Base-by-base conservation (phyloP, 83 land plant genomes). In the Thuja plicata region DNA sequence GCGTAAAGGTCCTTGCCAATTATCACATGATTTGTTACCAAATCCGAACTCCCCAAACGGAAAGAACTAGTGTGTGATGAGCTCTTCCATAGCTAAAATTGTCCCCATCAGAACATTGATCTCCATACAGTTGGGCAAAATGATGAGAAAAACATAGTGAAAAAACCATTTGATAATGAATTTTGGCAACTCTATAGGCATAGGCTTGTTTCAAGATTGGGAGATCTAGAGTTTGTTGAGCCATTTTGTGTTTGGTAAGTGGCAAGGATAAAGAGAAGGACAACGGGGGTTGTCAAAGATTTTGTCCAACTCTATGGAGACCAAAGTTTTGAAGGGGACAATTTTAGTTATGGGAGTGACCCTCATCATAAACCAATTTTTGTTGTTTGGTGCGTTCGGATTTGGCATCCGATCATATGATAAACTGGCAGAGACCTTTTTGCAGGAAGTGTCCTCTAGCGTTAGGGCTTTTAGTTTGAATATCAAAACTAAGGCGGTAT, bases 191-290 rank as follows among this genome's bases (percentile, higher is more conserved):
- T n/a, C n/a, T n/a, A n/a, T n/a, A n/a, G n/a, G n/a, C n/a, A n/a
- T n/a, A n/a, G n/a, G n/a, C n/a, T n/a, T n/a, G n/a, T 60, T 57
- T 17, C 16, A 4, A 4, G 62, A 19, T 17, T 16, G 21, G 70
- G 70, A 60, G 70, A 60, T 60, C 70, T 19, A 60, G 27, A 40
- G 41, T 41, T 80, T 41, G 10, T 5, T 40, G 13, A 10, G 38
- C 2, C 27, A 8, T n/a, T 81, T 81, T 81, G 6, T 84, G 86
- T n/a, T n/a, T n/a, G 60, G 60, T 3, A 52, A 52, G 30, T 11
- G 86, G 86, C 0, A 85, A 85, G 24, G 86, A 85, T 24, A 85
- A 85, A 54, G 86, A 85, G 57, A 85, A 54, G 41, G 66, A 85
- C 35, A 19, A 27, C 2, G 19, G 17, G 2, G 19, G 17, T 55